Percentiles rank a stretch among this genome's conserved stretches.
phyloP scores from a whole-genome alignment of 1,284 basidiomycete species.

The Cutaneotrichosporon cavernicola region DNA sequence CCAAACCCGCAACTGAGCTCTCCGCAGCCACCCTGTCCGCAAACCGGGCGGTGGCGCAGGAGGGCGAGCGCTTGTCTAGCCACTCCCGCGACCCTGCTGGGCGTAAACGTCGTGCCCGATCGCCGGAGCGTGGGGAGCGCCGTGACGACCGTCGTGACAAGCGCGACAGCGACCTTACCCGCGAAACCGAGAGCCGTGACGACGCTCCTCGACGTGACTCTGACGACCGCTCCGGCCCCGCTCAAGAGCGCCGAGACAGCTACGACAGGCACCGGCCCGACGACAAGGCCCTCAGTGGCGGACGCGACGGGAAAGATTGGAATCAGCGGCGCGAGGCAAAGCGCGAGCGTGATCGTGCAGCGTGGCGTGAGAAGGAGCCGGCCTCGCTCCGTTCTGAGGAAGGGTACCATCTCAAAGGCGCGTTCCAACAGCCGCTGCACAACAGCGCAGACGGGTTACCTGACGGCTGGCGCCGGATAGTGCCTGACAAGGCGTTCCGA shows the following conservation, averaged over 20 bases:
- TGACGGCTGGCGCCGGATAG: not conserved
- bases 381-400: not conserved
- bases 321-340: not conserved
- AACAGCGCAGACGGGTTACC: conserved; percentile 4
- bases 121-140: not conserved
- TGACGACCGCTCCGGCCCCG: not conserved
- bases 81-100: not conserved
- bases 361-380: not conserved
- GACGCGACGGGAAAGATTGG: not conserved
- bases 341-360: not conserved
- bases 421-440: conserved; percentile 7
- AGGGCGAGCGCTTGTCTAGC: too few relatives aligned
- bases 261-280: not conserved
- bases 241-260: not conserved
- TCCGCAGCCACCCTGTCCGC: not conserved
- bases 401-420: conserved; percentile 3
- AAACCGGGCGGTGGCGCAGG: not conserved
- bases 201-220: not conserved
- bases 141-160: not conserved
- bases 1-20: not conserved
- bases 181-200: not conserved
- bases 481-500: conserved; percentile 9
- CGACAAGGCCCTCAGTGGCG: too few relatives aligned
- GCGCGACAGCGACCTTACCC: not conserved
- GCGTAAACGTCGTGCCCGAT: not conserved